Conservation (phyloP, 2,329 filamentous ascomycete species). For the Fusarium xylarioides region DNA sequence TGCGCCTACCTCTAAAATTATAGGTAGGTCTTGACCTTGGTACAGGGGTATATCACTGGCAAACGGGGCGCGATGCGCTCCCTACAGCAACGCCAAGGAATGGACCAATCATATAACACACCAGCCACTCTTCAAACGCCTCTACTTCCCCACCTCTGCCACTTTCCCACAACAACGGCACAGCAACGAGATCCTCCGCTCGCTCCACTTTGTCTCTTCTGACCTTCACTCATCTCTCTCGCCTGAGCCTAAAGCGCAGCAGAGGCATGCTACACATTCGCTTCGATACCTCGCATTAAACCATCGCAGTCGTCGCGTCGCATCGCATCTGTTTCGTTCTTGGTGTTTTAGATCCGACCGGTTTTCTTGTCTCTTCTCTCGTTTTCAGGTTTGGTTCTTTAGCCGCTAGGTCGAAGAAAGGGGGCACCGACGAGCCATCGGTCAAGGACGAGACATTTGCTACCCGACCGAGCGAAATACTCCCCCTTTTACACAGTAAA, state of each 20-base stretch:
- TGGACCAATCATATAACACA: constrained; percentile 9
- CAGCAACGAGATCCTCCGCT: constrained; percentile 37
- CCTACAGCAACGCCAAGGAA: constrained; percentile 26
- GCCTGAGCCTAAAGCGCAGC: constrained; percentile 16
- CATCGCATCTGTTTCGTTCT: neutral
- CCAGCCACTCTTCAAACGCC: constrained; percentile 19
- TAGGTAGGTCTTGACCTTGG: neutral
- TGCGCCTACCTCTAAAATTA: neutral
- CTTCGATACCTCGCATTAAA: constrained; percentile 21
- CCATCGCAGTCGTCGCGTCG: neutral
- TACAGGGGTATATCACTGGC: neutral
- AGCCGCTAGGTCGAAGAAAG: constrained; percentile 30
- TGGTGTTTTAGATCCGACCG: constrained; percentile 1
- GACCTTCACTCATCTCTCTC: constrained; percentile 11
- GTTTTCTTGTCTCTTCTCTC: neutral
- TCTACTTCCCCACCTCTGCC: constrained; percentile 1
- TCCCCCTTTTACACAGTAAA: constrained; percentile 12
- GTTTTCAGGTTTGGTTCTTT: neutral
- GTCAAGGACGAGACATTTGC: constrained; percentile 34
- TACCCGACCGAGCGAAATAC: neutral
- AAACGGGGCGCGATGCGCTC: constrained; percentile 19
- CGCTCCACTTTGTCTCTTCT: constrained; percentile 26
- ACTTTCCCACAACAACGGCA: constrained; percentile 34
- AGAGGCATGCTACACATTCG: constrained; percentile 34
- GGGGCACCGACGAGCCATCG: constrained; percentile 16